Base-by-base conservation (phyloP, 495 filamentous ascomycete species). In the Tuber aestivum region DNA sequence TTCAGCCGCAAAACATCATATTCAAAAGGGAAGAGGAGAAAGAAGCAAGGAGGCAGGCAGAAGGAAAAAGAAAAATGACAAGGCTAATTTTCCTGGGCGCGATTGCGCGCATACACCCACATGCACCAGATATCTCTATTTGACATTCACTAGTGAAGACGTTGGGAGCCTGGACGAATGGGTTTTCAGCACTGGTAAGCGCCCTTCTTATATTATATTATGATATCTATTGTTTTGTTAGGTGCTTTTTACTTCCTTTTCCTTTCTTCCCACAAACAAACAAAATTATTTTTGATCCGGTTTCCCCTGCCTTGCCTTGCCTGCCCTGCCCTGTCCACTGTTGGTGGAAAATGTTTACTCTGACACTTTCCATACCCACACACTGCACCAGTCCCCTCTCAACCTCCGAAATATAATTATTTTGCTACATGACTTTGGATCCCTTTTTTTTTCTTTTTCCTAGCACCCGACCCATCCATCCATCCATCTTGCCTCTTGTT, bases 121-220 rank as follows among this genome's bases (percentile, higher is more conserved):
- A 65, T 48, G 72, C 76, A 79, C 87, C 72, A 89, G 88, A 83
- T 89, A 89, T 77, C 85, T 89, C 73, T 89, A 87, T 73, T 81
- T 89, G 42, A 83, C 83, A 23, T 89, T 89, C 79, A 83, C 83
- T 37, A 84, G 86, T 77, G 84, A 86, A 10, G 83, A 85, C 70
- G 77, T 87, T 48, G 82, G 87, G n/a, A 87, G 84, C 71, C 75
- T 89, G 77, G 88, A 89, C 81, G 84, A 87, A 74, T 89, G 83
- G 80, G 87, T 89, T 70, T 87, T 89, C 71, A 89, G 87, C 74
- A 89, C 88, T 42, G 88, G 80, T 82, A 75, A 70, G 77, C 50
- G 45, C 41, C 41, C 16, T 42, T 42, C 16, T 35, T 32, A n/a
- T 20, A 50, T 42, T 27, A 61, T 16, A n/a, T 23, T n/a, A 41